Evolutionary conservation across 2,329 filamentous ascomycete genomes (phyloP).

Genomic region (Fusarium sp.): DNA sequence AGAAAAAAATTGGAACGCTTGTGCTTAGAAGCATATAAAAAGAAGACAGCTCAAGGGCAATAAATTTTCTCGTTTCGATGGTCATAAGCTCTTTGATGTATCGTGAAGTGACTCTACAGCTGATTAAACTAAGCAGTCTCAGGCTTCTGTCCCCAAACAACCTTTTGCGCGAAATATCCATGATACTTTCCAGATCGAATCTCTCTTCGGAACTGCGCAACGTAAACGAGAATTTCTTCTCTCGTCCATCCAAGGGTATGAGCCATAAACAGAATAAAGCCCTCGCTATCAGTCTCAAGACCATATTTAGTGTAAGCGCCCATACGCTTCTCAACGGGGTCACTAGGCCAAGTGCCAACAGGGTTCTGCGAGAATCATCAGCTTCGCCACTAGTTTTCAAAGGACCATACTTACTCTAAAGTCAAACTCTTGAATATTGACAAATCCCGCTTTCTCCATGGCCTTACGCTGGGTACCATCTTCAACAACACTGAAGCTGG

Average conservation of each 20-base stretch:
- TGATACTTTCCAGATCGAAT: constrained; percentile 47
- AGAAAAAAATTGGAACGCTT: too few species aligned
- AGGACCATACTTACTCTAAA: constrained; percentile 16
- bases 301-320: constrained; percentile 49
- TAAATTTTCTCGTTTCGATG: too few species aligned
- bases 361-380: constrained; percentile 28
- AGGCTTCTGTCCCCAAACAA: constrained; percentile 54
- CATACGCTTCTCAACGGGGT: constrained; percentile 36
- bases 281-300: constrained; percentile 54
- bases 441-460: constrained; percentile 39
- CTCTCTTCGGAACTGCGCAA: constrained; percentile 51
- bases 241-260: constrained; percentile 53
- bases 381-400: rapidly evolving
- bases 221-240: constrained; percentile 51
- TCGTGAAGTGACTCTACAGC: too few species aligned
- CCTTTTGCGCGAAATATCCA: constrained; percentile 48
- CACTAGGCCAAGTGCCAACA: constrained; percentile 32
- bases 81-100: too few species aligned
- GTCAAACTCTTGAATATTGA: constrained; percentile 43
- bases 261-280: constrained; percentile 52
- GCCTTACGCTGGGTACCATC: constrained; percentile 37
- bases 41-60: background rate
- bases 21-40: background rate
- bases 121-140: background rate
- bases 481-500: constrained; percentile 44